Evolutionary conservation across 2,329 filamentous ascomycete genomes (phyloP), one percentile per base, ranked within the genome.

Genomic region (Aspergillus neoniger): DNA sequence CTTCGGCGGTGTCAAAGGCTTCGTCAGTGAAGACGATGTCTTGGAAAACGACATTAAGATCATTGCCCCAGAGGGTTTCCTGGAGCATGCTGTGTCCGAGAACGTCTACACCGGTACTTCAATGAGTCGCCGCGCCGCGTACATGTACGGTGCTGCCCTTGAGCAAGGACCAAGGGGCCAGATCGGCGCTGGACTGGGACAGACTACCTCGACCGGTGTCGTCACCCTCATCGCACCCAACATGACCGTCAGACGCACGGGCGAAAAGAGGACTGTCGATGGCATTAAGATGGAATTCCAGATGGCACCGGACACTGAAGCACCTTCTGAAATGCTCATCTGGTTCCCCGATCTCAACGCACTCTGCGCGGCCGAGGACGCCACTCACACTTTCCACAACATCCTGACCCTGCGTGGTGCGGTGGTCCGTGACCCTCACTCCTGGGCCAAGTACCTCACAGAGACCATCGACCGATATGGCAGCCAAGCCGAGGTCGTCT

Each of bases 371-470:
- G 69, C 78, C 0, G 79, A 81, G 62, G 70, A 68, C 36, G 74
- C 76, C 2, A 79, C 76, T 0, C 72, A 80, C 54, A 70, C 65
- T 4, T 63, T 80, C 54, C 78, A 81, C 62, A 81, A 80, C 59
- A 76, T 80, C 58, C 58, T 73, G 5, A 80, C 78, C 0, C 68
- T 80, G 14, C 72, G 78, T 1, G 79, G 79, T 1, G 77, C 77
- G 1, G 65, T 67, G 5, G 78, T 81, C 2, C 69, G 79, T 5
- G 79, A 81, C 61, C 70, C 78, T 0, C 72, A 74, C 14, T 67
- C 65, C 3, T 81, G 77, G 78, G 70, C 75, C 1, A 63, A 64
- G 9, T 77, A 79, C 38, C 58, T 80, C 6, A 55, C 49, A 1
- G 80, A 53, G 76, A 65, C 74, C 7, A 69, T 79, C 14, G 63